A percentile compares a stretch with the other conserved stretches of the same genome.
Conservation (phyloP, 1,284 basidiomycete species). For the Ganoderma sp. region DNA sequence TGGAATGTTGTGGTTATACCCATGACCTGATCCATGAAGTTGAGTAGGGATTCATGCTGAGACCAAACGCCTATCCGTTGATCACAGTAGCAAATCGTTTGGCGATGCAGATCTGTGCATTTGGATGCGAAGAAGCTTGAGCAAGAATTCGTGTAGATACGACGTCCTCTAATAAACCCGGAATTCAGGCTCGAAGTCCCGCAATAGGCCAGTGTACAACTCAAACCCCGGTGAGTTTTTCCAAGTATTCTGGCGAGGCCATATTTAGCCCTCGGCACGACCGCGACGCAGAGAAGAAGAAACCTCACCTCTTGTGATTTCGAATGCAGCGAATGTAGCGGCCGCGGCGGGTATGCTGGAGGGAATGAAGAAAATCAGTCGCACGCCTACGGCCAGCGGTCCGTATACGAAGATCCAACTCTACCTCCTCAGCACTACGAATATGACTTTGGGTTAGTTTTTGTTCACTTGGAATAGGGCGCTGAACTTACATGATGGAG, state of each 20-base stretch:
- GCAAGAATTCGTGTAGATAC: neutral
- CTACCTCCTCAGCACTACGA: conserved; percentile 64
- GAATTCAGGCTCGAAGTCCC: neutral
- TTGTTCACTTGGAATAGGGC: neutral
- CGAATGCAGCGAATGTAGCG: conserved; percentile 92
- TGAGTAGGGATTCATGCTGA: neutral
- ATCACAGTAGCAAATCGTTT: neutral
- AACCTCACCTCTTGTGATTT: conserved; percentile 74
- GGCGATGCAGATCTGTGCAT: neutral
- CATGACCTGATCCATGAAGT: neutral
- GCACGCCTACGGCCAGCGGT: neutral
- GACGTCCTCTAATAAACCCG: too few species aligned
- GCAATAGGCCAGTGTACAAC: neutral
- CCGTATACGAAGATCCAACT: neutral
- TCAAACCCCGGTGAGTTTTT: conserved; percentile 37
- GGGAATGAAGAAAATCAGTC: conserved; percentile 2
- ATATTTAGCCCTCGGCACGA: neutral
- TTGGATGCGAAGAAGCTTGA: neutral
- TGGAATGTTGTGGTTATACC: neutral
- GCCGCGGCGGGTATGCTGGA: conserved; percentile 89
- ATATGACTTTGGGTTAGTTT: conserved; percentile 4
- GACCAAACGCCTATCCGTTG: too few species aligned
- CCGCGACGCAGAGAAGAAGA: too few species aligned
- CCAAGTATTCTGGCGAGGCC: conserved; percentile 35
- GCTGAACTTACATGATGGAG: conserved; percentile 64